Conservation (phyloP, 176 grass and related monocot species). For the Elymus sibiricus region DNA sequence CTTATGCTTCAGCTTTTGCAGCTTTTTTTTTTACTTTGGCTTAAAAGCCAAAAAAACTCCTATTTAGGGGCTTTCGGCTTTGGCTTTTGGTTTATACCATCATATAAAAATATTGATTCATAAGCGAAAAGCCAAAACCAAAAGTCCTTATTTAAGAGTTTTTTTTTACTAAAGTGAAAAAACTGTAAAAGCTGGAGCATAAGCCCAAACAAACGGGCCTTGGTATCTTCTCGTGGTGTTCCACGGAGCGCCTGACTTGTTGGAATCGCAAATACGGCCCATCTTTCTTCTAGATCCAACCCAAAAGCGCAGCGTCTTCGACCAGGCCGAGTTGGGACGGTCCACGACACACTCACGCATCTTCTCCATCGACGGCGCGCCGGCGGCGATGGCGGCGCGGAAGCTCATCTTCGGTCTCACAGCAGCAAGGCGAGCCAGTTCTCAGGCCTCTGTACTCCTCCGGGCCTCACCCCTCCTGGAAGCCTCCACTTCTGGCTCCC, state of each 20-base stretch:
- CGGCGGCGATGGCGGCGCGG: conserved; percentile 11
- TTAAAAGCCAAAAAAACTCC: no score
- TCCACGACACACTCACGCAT: not conserved
- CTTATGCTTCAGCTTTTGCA: no score
- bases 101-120: no score
- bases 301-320: not conserved
- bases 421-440: not conserved
- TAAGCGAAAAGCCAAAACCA: no score
- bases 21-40: no score
- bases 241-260: not conserved
- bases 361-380: not conserved
- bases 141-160: no score
- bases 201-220: no score
- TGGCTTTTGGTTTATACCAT: no score
- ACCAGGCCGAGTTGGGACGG: not conserved
- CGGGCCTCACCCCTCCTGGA: conserved; percentile 14
- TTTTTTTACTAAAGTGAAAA: no score
- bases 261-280: not conserved
- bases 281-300: not conserved
- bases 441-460: not conserved
- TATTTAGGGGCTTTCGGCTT: no score
- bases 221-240: not conserved
- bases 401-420: not conserved
- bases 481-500: conserved; percentile 8
- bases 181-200: no score